Conservation (phyloP, 2,329 filamentous ascomycete genomes). For the Fusarium vanettenii region DNA sequence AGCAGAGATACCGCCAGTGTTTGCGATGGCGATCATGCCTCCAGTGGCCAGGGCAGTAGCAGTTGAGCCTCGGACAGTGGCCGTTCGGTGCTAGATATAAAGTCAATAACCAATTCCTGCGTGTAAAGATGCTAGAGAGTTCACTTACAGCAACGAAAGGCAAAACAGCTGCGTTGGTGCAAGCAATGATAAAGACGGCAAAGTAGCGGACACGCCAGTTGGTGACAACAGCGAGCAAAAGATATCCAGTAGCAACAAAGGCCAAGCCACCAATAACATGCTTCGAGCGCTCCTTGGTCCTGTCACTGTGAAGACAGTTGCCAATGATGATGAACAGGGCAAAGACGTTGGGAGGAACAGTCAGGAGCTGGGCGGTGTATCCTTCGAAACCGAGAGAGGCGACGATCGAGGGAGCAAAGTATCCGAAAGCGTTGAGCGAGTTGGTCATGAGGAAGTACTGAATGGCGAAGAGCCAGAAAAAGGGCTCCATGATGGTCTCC, state of each 20-base stretch:
- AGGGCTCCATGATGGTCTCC: slow-evolving; percentile 47
- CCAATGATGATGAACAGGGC: slow-evolving; percentile 49
- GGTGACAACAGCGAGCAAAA: slow-evolving; percentile 45
- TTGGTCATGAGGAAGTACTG: slow-evolving; percentile 49
- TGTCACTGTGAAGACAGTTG: slow-evolving; percentile 47
- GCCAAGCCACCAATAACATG: slow-evolving; percentile 44
- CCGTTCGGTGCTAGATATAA: slow-evolving; percentile 44
- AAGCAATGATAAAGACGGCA: slow-evolving; percentile 48
- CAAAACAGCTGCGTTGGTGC: slow-evolving; percentile 48
- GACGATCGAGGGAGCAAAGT: slow-evolving; percentile 52
- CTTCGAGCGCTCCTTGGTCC: slow-evolving; percentile 47
- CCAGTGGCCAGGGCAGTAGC: slow-evolving; percentile 49
- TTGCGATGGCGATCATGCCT: slow-evolving; percentile 50
- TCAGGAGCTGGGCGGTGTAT: slow-evolving; percentile 49
- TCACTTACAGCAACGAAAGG: slow-evolving; percentile 48
- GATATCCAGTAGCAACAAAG: slow-evolving; percentile 45
- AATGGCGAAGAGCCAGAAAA: slow-evolving; percentile 49
- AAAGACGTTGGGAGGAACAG: slow-evolving; percentile 52
- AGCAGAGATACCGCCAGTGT: slow-evolving; percentile 49
- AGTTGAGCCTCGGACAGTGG: slow-evolving; percentile 47
- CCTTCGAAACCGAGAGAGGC: slow-evolving; percentile 49
- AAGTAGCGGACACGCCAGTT: slow-evolving; percentile 47
- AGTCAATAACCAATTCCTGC: not conserved
- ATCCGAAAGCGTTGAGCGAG: slow-evolving; percentile 50
- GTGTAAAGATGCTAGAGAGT: accelerated